A percentile compares a stretch with the other conserved stretches of the same genome.
Conservation (phyloP, 257 asterid species). For the Fraxinus quadrangulata region DNA sequence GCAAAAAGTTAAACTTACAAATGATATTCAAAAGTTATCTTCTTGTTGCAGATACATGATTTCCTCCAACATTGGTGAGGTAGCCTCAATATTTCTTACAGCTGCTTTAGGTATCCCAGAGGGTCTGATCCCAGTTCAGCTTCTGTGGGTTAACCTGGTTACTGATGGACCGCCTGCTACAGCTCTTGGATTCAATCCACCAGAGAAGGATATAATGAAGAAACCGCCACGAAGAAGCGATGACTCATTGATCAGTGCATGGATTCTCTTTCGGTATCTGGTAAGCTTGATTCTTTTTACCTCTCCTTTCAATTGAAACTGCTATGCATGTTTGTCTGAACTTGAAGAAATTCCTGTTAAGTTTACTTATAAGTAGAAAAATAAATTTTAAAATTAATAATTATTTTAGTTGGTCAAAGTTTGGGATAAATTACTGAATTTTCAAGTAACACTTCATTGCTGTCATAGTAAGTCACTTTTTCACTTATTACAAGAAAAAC, state of each 20-base stretch:
- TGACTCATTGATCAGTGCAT: slow-evolving; percentile 88
- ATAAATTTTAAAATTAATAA: too few relatives aligned
- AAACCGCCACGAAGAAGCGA: slow-evolving; percentile 91
- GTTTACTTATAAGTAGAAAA: too few relatives aligned
- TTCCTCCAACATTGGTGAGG: slow-evolving; percentile 98
- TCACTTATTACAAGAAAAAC: too few relatives aligned
- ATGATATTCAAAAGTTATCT: slow-evolving; percentile 7
- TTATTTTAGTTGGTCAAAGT: too few relatives aligned
- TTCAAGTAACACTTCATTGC: background rate
- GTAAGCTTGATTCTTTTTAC: slow-evolving; percentile 33
- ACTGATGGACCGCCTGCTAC: slow-evolving; percentile 99
- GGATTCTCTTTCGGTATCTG: slow-evolving; percentile 95
- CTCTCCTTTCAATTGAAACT: background rate
- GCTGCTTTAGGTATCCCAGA: slow-evolving; percentile 98
- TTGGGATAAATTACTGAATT: too few relatives aligned
- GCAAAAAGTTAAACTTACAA: background rate
- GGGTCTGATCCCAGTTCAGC: slow-evolving; percentile 98
- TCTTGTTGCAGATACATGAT: slow-evolving; percentile 84
- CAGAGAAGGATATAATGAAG: slow-evolving; percentile 93
- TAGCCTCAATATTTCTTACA: slow-evolving; percentile 86
- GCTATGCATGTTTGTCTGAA: background rate
- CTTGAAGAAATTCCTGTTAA: background rate
- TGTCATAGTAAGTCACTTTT: too few relatives aligned
- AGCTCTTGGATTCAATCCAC: slow-evolving; percentile 98
- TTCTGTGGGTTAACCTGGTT: slow-evolving; percentile 95